Base-by-base conservation (phyloP, 805 yeast species). In the Candida ascalaphidarum region DNA sequence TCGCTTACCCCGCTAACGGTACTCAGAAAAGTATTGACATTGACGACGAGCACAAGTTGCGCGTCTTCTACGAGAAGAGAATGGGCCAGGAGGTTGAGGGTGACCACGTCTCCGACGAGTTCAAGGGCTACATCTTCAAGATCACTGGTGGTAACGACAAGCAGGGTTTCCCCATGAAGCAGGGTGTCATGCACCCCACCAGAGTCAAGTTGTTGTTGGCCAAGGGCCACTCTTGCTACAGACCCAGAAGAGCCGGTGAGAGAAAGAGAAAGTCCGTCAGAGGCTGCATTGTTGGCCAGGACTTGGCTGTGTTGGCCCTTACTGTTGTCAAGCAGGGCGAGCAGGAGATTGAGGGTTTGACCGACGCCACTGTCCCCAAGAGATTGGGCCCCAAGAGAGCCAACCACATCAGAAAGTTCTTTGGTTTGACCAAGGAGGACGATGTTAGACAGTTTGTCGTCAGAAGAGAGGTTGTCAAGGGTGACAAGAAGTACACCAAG, bases 111-210 rank as follows among this genome's bases (percentile, higher is more conserved):
- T 94, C 95, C 61, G 97, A 92, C 59, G 98, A 94, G 74, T 85
- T 89, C 89, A 89, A 86, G 72, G 98, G 98, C 61, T 92, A 92
- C 86, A 68, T 85, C 63, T 88, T 92, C 83, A 94, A 81, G 77
- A 88, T 92, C 68, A 71, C 96, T 56, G 98, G 98, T 65, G 98
- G 98, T 81, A 92, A 92, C 82, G 98, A 92, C 77, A 92, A 92
- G 76, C 98, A 92, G 77, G 98, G 98, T 76, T 92, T 92, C 96
- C 97, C 98, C 74, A 92, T 94, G 98, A 92, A 88, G 74, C 98
- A 94, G 74, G 98, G 98, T 81, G 98, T 92, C 48, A 74, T 92
- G 79, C 92, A 85, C 77, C 97, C 98, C 72, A 86, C 94, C 80
- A 94, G 98, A 81, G 97, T 92, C 56, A 86, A 83, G 68, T 79